Conservation (phyloP, 305 asterid genomes). For the Fraxinus xanthoxyloides region DNA sequence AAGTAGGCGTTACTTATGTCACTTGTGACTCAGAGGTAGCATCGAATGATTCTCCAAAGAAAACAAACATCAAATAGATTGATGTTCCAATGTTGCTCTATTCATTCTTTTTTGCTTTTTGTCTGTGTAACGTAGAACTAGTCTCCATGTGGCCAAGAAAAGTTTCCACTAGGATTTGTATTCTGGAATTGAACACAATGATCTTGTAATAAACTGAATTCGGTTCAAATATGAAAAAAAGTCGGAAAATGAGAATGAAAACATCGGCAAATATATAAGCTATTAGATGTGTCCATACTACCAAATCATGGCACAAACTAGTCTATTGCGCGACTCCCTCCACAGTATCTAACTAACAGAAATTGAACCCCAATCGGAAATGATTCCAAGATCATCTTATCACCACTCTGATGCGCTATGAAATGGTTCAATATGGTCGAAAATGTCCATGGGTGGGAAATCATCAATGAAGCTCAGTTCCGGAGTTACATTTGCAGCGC, state of each 20-base stretch:
- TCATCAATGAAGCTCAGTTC: slow-evolving; percentile 50
- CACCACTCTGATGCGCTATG: slow-evolving; percentile 75
- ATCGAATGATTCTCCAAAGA: not conserved
- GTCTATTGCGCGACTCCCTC: not conserved
- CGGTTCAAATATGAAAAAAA: not conserved
- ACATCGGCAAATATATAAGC: not conserved
- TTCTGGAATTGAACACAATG: not conserved
- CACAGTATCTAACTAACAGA: not conserved
- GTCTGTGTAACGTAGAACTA: not conserved
- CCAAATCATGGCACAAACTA: not conserved
- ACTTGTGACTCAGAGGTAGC: not conserved
- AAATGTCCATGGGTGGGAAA: slow-evolving; percentile 68
- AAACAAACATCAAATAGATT: slow-evolving; percentile 6
- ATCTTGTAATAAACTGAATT: not conserved
- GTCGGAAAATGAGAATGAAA: not conserved
- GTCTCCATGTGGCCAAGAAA: not conserved
- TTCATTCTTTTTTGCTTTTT: not conserved
- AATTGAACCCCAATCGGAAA: not conserved
- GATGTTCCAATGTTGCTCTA: not conserved
- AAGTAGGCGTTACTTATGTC: slow-evolving; percentile 28
- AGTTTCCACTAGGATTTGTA: not conserved
- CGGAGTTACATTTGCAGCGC: slow-evolving; percentile 26
- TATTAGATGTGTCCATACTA: not conserved
- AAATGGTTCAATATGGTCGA: slow-evolving; percentile 55
- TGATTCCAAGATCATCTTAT: slow-evolving; percentile 7